Percentiles rank a stretch among this genome's conserved stretches.
Evolutionary conservation across 768 basidiomycete species (phyloP).

Genomic region (Astraeus odoratus): DNA sequence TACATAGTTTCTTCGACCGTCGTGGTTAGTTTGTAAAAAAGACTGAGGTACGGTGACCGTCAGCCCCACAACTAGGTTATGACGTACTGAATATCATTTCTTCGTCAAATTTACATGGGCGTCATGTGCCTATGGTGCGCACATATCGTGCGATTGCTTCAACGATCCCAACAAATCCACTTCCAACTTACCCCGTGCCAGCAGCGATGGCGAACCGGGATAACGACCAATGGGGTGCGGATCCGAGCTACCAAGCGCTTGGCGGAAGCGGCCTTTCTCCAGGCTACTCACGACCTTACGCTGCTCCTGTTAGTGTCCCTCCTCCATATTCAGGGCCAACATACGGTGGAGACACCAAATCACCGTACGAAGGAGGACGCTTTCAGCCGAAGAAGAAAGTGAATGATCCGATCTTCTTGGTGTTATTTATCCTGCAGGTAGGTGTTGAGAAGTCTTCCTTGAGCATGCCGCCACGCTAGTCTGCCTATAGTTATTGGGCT

Average conservation of each 20-base stretch:
- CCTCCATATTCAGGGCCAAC: constrained; percentile 17
- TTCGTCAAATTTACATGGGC: no score
- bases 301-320: constrained; percentile 14
- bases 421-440: constrained; percentile 69
- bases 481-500: constrained; percentile 57
- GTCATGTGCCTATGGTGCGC: no score
- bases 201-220: constrained; percentile 13
- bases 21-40: no score
- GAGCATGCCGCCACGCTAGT: not conserved
- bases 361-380: constrained; percentile 53
- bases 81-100: no score
- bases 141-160: no score
- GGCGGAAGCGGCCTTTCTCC: constrained; percentile 11
- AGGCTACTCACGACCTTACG: constrained; percentile 21
- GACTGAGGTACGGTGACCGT: no score
- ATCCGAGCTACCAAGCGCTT: constrained; percentile 8
- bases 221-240: constrained; percentile 15
- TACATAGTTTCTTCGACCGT: no score
- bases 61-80: no score
- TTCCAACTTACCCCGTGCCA: constrained; percentile 14
- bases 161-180: no score
- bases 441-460: constrained; percentile 1
- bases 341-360: constrained; percentile 34
- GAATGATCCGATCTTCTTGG: constrained; percentile 66
- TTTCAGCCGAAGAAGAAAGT: constrained; percentile 63